Evolutionary conservation across 768 basidiomycete genomes (phyloP), one percentile per base, ranked within the genome.

Genomic region (Sistotremastrum suecicum): DNA sequence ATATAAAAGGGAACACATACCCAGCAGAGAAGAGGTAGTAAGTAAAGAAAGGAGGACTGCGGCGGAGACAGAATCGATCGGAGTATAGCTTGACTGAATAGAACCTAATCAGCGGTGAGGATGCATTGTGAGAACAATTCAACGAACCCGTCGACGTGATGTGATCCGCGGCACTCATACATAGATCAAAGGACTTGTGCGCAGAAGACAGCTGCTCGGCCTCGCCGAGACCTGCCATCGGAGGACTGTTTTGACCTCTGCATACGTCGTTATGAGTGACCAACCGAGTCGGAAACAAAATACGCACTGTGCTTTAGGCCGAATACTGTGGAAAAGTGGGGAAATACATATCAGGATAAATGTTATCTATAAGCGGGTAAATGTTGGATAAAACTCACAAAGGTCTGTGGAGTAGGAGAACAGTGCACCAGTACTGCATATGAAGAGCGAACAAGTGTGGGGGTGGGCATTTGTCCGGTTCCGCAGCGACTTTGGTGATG

Each of bases 401-500:
- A 7, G 84, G 84, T 11, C 84, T 74, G 58, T 87, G 83, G 42
- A 87, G 61, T 31, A 88, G 56, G 33, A 88, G 58, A 28, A 79
- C 75, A 7, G 82, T 74, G 56, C 81, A 83, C 85, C 85, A 88
- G 55, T 86, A 87, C 54, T 84, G 80, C 83, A 87, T 81, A 56
- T 87, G 84, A 42, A 88, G 63, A 37, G 80, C 81, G 46, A 87
- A 62, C 29, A 83, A 62, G 51, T 83, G 78, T 3, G 83, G 82
- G 2, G 70, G 70, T 5, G 73, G 73, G 20, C 20, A 20, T 20
- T 20, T 20, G 20, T 20, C 20, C 20, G 20, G 20, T 20, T 20
- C 20, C 12, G 66, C 57, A 10, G 60, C 57, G 12, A 61, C 60
- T 57, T 62, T 73, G 47, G 59, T 57, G 29, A 72, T 63, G 50